Evolutionary conservation across 208 protist species (phyloP), one percentile per base, ranked within the genome.

Genomic region (Acanthamoeba quina): DNA sequence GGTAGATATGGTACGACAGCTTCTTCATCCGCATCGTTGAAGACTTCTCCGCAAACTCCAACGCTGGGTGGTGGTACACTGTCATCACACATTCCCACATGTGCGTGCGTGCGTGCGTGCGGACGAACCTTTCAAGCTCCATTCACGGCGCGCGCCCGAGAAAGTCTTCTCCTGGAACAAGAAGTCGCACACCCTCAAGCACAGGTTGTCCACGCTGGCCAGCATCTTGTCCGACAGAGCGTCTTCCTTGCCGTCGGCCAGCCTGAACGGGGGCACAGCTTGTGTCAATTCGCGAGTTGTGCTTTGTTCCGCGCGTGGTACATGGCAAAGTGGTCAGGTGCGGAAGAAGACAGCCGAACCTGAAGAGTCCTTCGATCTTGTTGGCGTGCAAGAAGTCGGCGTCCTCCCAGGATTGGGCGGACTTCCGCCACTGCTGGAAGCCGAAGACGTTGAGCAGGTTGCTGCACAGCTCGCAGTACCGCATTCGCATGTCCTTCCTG

Each of bases 1-100:
- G 47, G 34, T 91, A 91, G 58, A 91, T 91, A 56, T 91, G 85
- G 49, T 91, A 91, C 9, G 85, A 91, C 34, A 91, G 85, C 58
- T 72, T 64, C 85, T 54, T 91, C 85, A 91, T 91, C 85, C 85
- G 19, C 85, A 91, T n/a, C 31, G 85, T 60, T 31, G 85, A 10
- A 26, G 85, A 26, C 31, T 91, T 91, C 62, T 91, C 60, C 17
- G 58, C 85, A 72, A 91, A 91, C 26, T 91, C 52, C n/a, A 91
- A 47, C 5, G 85, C 85, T 91, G n/a, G 9, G 64, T 19, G 41
- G 15, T 49, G 44, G 10, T 11, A 47, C 10, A 47, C 44, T 47
- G 44, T 47, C 44, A 47, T 47, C 44, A 47, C 44, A 47, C 44
- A 47, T 41, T 41, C 37, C 3, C 37, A 37, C 34, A 37, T 47